Evolutionary conservation across 1,139 yeast species (phyloP), one percentile per base, ranked within the genome.

Genomic region (Hansenula sp.): DNA sequence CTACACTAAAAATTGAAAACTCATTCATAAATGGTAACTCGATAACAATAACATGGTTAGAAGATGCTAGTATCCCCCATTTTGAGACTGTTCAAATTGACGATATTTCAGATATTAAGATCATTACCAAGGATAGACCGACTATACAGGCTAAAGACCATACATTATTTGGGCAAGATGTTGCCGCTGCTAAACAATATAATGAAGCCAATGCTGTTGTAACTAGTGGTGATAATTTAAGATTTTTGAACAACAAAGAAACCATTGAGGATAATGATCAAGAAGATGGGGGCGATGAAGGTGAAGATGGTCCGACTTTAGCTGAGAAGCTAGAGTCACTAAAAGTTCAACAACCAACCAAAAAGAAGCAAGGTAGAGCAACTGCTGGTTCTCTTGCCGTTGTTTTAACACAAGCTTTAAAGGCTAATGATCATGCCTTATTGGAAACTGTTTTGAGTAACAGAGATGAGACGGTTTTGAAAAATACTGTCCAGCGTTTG

Each of bases 371-470:
- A 11, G 53, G 55, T 3, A 58, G 66, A 54, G 63, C 76, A 42
- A 70, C 77, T 13, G 74, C 85, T 2, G 85, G 85, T 18, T 78
- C 89, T 3, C 72, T 84, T 46, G 76, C 90, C 2, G 77, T 81
- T 4, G 76, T 84, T 11, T 69, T 85, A 44, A 68, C 88, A 1
- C 94, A 85, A 64, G 83, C 93, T 0, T 71, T 85, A 49, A 80
- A 77, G 55, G 80, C 85, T 27, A 84, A 83, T 54, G 94, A 85
- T 58, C 86, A 79, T 54, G 65, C 86, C 1, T 67, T 84, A 41
- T 68, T 85, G 48, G 98, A 94, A 62, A 79, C 89, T 1, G 96
- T 95, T 11, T 72, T 94, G 53, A 74, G 77, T 50, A 84, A 82
- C 54, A 76, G 82, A 44, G 96, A 93, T 60, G 87, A 86, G 49